Evolutionary conservation across 139 green algal species (phyloP), one percentile per base, ranked within the genome.

Genomic region (Ettlia oleoabundans): DNA sequence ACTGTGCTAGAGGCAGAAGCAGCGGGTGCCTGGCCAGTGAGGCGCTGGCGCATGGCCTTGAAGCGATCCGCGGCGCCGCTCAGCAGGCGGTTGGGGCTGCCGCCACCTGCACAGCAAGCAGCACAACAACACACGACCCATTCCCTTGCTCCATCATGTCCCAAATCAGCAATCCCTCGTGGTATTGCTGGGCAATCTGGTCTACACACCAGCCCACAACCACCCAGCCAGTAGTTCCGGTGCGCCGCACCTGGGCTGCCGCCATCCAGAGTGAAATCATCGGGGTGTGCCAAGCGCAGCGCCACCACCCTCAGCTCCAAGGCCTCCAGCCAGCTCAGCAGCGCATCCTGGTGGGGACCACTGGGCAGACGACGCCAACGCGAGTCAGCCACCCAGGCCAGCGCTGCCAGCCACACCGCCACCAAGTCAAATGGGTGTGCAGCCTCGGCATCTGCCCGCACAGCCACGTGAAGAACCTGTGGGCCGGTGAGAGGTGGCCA

Each of bases 331-430:
- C 65, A 84, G 3, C 41, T 28, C 65, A 62, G 37, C 51, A 84
- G 51, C 0, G 66, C 65, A 4, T 51, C 42, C 10, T 58, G 37
- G 66, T 84, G 78, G 1, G 65, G 28, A 4, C 66, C 78, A 10
- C 19, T 24, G 43, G 70, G 53, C 53, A 91, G 84, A n/a, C 81
- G 71, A n/a, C 87, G 86, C 87, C 87, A 91, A 28, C 87, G 75
- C 8, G 83, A 63, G 73, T 91, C 85, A 2, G 33, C 81, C 69
- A 91, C 70, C 87, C 87, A 91, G 8, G 52, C 40, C 81, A 91
- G 84, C 9, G 40, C 43, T 13, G 72, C 67, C 63, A 91, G 83
- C 87, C 87, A 91, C 3, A 76, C 73, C 2, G 70, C 75, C 10
- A 78, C 62, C 22, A 90, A 15, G 32, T 90, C 74, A 24, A 70